Base-by-base conservation (phyloP, 176 grass and related monocot species). In the Paspalum vaginatum region DNA sequence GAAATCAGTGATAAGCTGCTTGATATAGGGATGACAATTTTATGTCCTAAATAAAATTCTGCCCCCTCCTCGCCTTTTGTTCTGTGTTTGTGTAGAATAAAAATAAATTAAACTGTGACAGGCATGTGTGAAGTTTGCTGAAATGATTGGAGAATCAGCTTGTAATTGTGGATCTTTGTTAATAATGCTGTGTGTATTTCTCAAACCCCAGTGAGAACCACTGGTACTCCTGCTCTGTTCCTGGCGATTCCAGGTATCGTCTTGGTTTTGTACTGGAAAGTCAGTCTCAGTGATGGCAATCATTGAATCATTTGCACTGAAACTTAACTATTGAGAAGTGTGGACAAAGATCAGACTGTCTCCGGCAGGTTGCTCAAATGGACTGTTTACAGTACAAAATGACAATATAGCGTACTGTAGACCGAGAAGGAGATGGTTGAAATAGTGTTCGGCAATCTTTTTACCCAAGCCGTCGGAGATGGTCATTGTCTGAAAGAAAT, bases 1-100 rank as follows among this genome's bases (percentile, higher is more conserved):
- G 92, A 65, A 99, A 99, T 66, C 96, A 99, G 81, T 99, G 88
- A 98, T 70, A 55, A 43, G 63, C 22, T 65, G 41, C 48, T 72
- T 82, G 27, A 21, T 50, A 76, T 6, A 77, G 21, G 11, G 60
- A 26, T 46, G 42, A 0, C 5, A 68, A 14, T 27, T 73, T 63
- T 57, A 66, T 80, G 40, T 65, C 41, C 44, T 59, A 11, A 55
- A 60, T 74, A 75, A 64, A 26, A 26, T n/a, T 24, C 6, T 70
- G 22, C 50, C 40, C 20, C 14, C 14, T 57, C 14, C 1, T 15
- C 11, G 41, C 25, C 4, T 5, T 32, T 6, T 65, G 21, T 70
- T 49, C 70, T 56, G 8, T 77, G 50, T 8, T 59, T 81, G 49
- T 85, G 72, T 82, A 72, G 60, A 85, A 81, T 89, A n/a, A n/a